Evolutionary conservation across 306 rosid genomes (phyloP), one percentile per base, ranked within the genome.

Genomic region (Fagus crenata): DNA sequence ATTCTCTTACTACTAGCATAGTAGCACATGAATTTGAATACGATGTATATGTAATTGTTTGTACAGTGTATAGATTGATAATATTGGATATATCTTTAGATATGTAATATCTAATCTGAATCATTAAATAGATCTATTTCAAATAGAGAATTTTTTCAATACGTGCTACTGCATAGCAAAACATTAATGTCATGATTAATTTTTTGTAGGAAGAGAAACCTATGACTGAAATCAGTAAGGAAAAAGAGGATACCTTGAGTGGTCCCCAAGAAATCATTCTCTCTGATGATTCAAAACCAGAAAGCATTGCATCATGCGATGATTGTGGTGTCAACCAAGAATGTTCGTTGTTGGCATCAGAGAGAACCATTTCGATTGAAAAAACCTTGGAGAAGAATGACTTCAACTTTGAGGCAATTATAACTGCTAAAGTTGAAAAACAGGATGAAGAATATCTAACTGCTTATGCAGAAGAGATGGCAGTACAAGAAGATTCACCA

Each of bases 191-290:
- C 31, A 6, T 65, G 7, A 7, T 2, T 49, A 35, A 53, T 73
- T 37, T 81, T 67, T 76, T 54, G 43, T 40, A 83, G 89, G 82
- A 81, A 73, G 84, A 83, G 71, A 77, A 73, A 67, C 54, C 18
- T 46, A 80, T 39, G 22, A 58, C 49, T 22, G 46, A 84, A 77
- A 28, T 42, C 43, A 72, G 31, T 7, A 43, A 35, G 1, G 65
- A 6, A 49, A 76, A 65, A 53, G 74, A 61, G 56, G 73, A 22
- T 53, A 53, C 75, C 4, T 36, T 6, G 31, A 9, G 75, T 35
- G 17, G 51, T 59, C 76, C 80, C 17, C 90, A 87, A 46, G 84
- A 88, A 68, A 83, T 79, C 42, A 74, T 56, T 15, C 63, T 83
- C 2, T 78, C 78, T 33, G 87, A 83, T 58, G 41, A 60, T 67